Evolutionary conservation across 2,329 filamentous ascomycete species (phyloP).

Genomic region (Aureobasidium musti): DNA sequence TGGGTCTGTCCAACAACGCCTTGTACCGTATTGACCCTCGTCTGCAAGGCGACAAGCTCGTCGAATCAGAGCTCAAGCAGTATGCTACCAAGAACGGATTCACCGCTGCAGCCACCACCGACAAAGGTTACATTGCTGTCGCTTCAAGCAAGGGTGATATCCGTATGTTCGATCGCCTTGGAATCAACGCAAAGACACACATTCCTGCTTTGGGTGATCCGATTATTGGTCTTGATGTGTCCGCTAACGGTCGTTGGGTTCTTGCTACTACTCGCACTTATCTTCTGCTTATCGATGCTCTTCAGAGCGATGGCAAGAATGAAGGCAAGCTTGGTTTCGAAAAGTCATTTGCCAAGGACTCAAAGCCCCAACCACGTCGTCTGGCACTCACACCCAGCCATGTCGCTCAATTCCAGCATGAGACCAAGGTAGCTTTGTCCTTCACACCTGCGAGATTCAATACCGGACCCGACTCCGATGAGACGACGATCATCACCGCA

Average conservation of each 20-base stretch:
- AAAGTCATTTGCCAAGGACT: slow-evolving; percentile 85
- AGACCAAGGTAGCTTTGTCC: slow-evolving; percentile 80
- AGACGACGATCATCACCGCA: slow-evolving; percentile 95
- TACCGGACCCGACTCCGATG: slow-evolving; percentile 71
- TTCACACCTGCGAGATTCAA: slow-evolving; percentile 97
- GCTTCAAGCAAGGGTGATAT: slow-evolving; percentile 98
- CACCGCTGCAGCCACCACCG: slow-evolving; percentile 88
- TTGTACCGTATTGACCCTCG: slow-evolving; percentile 93
- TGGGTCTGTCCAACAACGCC: slow-evolving; percentile 89
- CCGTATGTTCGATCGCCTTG: slow-evolving; percentile 91
- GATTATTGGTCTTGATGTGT: slow-evolving; percentile 92
- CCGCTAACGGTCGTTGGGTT: slow-evolving; percentile 93
- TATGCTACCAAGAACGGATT: slow-evolving; percentile 98
- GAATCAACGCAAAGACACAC: slow-evolving; percentile 96
- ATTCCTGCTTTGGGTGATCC: slow-evolving; percentile 93
- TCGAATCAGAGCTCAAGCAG: slow-evolving; percentile 90
- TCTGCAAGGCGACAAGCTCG: slow-evolving; percentile 84
- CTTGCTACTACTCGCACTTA: slow-evolving; percentile 93
- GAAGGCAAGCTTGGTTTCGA: slow-evolving; percentile 98
- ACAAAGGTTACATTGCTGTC: slow-evolving; percentile 95
- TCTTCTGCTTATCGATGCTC: slow-evolving; percentile 84
- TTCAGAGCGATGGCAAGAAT: slow-evolving; percentile 92
- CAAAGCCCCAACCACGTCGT: slow-evolving; percentile 89
- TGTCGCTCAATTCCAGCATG: slow-evolving; percentile 95
- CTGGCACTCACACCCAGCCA: slow-evolving; percentile 87